Base-by-base conservation (phyloP, 1,284 basidiomycete genomes). In the Schizopora paradoxa region DNA sequence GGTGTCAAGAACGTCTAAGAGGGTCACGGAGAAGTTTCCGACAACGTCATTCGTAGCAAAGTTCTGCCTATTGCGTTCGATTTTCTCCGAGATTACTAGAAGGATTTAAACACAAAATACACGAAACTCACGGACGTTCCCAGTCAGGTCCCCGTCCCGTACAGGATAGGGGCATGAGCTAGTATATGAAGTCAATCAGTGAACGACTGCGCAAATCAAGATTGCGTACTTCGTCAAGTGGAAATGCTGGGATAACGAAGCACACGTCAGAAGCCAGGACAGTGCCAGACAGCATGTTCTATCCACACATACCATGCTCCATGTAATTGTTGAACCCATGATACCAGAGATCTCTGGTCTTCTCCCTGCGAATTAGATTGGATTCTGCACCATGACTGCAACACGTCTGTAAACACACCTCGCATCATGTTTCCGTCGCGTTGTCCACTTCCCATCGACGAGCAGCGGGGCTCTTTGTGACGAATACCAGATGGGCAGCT, bases 91-190 rank as follows among this genome's bases (percentile, higher is more conserved):
- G n/a, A 41, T 31, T 14, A 36, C 46, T 33, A 53, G 26, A 21
- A 36, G n/a, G n/a, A n/a, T n/a, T n/a, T n/a, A n/a, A n/a, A n/a
- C n/a, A n/a, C n/a, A 36, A 18, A 41, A 49, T 21, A 25, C 35
- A 28, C 44, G 28, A 51, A 46, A 69, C 85, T 59, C 65, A 90
- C 86, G 82, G 81, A 58, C 83, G 77, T 37, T 72, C 70, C 80
- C 82, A 86, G 58, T 91, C 85, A 11, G 89, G 86, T 14, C 90
- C 89, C 63, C 79, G 74, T 3, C 86, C 87, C 22, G 71, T 74
- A 61, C 93, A 97, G 10, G 88, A 82, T n/a, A 96, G 64, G 1
- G 93, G 92, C 13, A 82, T 79, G 22, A 96, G 73, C 84, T 96
- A 52, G n/a, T n/a, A n/a, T 14, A 21, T 2, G n/a, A 27, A 3